Base-by-base conservation (phyloP, 2,329 filamentous ascomycete genomes). In the Didymellaceae sp. region DNA sequence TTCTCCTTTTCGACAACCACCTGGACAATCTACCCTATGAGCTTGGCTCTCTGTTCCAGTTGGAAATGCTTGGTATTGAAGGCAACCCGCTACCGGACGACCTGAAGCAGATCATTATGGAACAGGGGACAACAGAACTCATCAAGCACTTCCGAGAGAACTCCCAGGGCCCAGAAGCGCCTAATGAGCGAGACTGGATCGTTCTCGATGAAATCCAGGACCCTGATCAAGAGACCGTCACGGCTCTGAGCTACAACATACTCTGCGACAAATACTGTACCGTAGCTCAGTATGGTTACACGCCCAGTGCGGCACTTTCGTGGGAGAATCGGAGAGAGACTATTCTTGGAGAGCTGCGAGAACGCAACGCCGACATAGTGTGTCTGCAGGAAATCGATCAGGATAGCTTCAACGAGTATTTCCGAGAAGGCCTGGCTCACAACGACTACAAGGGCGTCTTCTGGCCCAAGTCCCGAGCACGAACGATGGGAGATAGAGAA, bases 201-300 rank as follows among this genome's bases (percentile, higher is more conserved):
- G 82, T 89, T n/a, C 83, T 97, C 57, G 71, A 81, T 72, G 87
- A 88, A 44, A 67, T 73, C 3, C 60, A 66, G 80, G 46, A 80
- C 77, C 55, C 74, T 26, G 64, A 74, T 34, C 71, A 78, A 45
- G 72, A 97, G 66, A 87, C 85, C 44, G 85, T 97, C 70, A 90
- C 89, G 49, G 87, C 96, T 7, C 81, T 97, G 55, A 95, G 90
- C 17, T 97, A 94, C 86, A 99, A 99, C 72, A 96, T 93, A 37
- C 82, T 99, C 9, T 97, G 93, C 75, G 91, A 97, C 74, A 90
- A 91, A 66, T 96, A 94, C 64, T 92, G 92, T 4, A 97, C 92
- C 0, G 81, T 86, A 45, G 82, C 86, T 45, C 85, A 90, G 55
- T 97, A 97, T 70, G 93, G 93, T 33, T 97, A 97, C 72, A 93